Base-by-base conservation (phyloP, 192 early-diverging fungal species). In the Chytriomyces sp. region DNA sequence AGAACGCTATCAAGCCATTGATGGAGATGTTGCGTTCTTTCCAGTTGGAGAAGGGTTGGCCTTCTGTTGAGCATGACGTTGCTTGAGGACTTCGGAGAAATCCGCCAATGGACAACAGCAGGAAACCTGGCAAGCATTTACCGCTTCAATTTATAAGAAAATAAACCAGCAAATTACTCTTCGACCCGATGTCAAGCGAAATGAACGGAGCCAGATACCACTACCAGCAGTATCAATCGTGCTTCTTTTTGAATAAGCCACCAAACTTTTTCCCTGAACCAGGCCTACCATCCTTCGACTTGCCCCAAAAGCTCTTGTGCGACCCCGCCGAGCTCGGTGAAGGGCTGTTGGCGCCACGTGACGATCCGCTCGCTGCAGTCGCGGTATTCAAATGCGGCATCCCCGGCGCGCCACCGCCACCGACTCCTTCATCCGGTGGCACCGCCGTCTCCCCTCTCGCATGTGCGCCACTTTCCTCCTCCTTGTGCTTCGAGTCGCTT, bases 61-160 rank as follows among this genome's bases (percentile, higher is more conserved):
- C 28, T 89, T 34, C 60, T 78, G 28, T 38, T 91, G 17, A 65
- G 89, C 19, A 86, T 89, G 78, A 84, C 86, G 6, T 58, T 85
- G 2, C 89, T 83, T 69, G 82, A 90, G 49, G 73, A 82, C 55
- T 31, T 74, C 38, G 40, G 39, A 39, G 32, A 56, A 4, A n/a
- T n/a, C n/a, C n/a, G n/a, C n/a, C n/a, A n/a, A n/a, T n/a, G n/a
- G n/a, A n/a, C n/a, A n/a, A n/a, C n/a, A n/a, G n/a, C n/a, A n/a
- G n/a, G n/a, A n/a, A n/a, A n/a, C n/a, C n/a, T n/a, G n/a, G n/a
- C n/a, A n/a, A n/a, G n/a, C n/a, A n/a, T n/a, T n/a, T n/a, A n/a
- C n/a, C n/a, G n/a, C n/a, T n/a, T n/a, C n/a, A n/a, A n/a, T n/a
- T n/a, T n/a, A n/a, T n/a, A n/a, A n/a, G n/a, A n/a, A n/a, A n/a